Percentiles rank a stretch among this genome's conserved stretches.
Evolutionary conservation across 805 yeast species (phyloP).

Genomic region (Grigorovia humatica): DNA sequence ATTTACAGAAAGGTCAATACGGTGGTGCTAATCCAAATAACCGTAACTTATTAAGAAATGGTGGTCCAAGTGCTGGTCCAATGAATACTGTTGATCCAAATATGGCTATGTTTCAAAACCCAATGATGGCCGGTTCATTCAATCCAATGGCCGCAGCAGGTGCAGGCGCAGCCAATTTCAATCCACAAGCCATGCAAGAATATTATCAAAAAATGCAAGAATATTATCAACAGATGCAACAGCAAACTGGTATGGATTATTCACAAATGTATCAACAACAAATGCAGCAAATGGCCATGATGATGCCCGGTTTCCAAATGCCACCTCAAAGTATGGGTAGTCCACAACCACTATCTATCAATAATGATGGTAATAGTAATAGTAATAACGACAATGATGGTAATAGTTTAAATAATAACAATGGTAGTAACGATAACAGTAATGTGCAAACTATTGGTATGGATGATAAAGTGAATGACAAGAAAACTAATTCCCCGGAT

Average conservation of each 20-base stretch:
- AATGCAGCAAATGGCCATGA: conserved; percentile 27
- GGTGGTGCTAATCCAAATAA: conserved; percentile 7
- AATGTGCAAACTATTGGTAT: background rate
- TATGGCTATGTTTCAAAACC: conserved; percentile 24
- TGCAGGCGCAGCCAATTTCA: conserved; percentile 17
- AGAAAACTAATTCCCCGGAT: conserved; percentile 22
- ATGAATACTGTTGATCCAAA: conserved; percentile 6
- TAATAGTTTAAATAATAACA: conserved; percentile 7
- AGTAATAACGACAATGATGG: conserved; percentile 17
- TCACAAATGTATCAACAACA: conserved; percentile 29
- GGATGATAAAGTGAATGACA: conserved; percentile 10
- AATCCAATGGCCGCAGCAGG: conserved; percentile 16
- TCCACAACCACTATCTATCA: conserved; percentile 7
- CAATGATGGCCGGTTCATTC: conserved; percentile 20
- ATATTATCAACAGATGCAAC: conserved; percentile 31
- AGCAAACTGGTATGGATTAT: conserved; percentile 29
- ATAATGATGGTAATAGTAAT: conserved; percentile 10
- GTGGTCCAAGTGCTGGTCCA: conserved; percentile 9
- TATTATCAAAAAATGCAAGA: conserved; percentile 56
- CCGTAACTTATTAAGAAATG: conserved; percentile 21
- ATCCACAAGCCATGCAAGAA: conserved; percentile 51
- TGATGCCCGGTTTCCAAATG: conserved; percentile 22
- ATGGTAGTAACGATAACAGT: background rate
- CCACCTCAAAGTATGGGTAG: conserved; percentile 6
- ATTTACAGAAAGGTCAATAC: conserved; percentile 38